phyloP scores from a whole-genome alignment of 2,329 filamentous ascomycete species.

The Reticulascus tulasneorum region DNA sequence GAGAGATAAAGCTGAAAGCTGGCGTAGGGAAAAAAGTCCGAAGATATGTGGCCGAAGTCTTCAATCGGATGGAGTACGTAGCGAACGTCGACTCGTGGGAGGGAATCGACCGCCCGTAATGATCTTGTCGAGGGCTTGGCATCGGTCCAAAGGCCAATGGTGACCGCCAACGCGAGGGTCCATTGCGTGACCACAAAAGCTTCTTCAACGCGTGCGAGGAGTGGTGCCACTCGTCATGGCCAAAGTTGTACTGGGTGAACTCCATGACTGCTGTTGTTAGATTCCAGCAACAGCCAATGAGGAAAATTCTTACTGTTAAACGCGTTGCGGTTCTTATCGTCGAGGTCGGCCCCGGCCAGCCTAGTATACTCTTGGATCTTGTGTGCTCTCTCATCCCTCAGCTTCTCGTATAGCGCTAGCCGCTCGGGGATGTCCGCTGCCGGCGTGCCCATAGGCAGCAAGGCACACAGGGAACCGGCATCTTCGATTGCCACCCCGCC shows the following conservation, averaged over 20 bases:
- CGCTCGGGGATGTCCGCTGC: slow-evolving; percentile 46
- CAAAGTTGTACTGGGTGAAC: slow-evolving; percentile 47
- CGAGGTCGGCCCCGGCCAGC: slow-evolving; percentile 40
- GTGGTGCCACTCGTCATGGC: slow-evolving; percentile 55
- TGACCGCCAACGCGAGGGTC: too few species aligned
- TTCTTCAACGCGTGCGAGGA: slow-evolving; percentile 45
- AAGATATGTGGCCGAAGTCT: slow-evolving; percentile 43
- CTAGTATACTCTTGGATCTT: slow-evolving; percentile 55
- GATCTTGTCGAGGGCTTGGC: slow-evolving; percentile 7
- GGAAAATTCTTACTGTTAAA: slow-evolving; percentile 1
- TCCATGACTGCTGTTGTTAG: slow-evolving; percentile 24
- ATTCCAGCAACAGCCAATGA: too few species aligned
- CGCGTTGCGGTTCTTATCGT: not conserved
- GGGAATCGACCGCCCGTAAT: slow-evolving; percentile 7
- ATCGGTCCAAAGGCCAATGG: slow-evolving; percentile 3
- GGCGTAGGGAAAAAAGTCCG: slow-evolving; percentile 42
- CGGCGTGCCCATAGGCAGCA: slow-evolving; percentile 45
- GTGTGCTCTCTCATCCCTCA: slow-evolving; percentile 54
- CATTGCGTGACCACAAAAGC: slow-evolving; percentile 37
- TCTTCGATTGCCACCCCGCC: slow-evolving; percentile 70
- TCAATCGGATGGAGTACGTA: slow-evolving; percentile 46
- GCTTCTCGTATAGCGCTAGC: slow-evolving; percentile 54
- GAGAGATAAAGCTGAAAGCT: slow-evolving; percentile 35
- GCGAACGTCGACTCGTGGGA: slow-evolving; percentile 30
- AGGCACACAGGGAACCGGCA: slow-evolving; percentile 50